phyloP scores from a whole-genome alignment of 495 filamentous ascomycete genomes.

The Parathielavia appendiculata region DNA sequence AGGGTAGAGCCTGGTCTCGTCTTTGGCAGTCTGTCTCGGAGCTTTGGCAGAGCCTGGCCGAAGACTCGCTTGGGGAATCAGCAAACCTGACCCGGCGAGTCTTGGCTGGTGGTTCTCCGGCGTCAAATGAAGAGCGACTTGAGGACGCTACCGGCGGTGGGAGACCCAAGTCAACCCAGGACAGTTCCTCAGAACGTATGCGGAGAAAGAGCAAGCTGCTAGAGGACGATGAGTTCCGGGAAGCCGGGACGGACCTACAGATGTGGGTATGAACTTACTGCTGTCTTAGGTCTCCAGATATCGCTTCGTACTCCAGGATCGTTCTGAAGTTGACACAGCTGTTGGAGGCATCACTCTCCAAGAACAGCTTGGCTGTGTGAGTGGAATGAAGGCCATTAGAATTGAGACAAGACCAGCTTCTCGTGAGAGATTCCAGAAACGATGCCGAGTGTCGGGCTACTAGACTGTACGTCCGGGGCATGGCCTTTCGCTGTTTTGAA shows the following conservation, averaged over 20 bases:
- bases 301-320: not conserved
- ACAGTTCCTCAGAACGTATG: not conserved
- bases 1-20: not conserved
- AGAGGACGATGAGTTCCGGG: not conserved
- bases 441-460: slow-evolving; percentile 2
- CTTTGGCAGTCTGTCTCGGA: not conserved
- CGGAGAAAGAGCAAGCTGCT: not conserved
- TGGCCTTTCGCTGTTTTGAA: not conserved
- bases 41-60: not conserved
- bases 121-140: not conserved
- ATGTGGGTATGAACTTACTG: not conserved
- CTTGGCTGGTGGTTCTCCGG: not conserved
- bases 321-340: slow-evolving; percentile 1
- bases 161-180: slow-evolving; percentile 5
- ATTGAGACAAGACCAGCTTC: not conserved
- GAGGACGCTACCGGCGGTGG: not conserved
- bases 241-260: no score
- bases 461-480: not conserved
- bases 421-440: not conserved
- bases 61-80: not conserved
- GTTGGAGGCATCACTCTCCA: not conserved
- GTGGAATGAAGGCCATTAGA: not conserved
- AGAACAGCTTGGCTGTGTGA: slow-evolving; percentile 1
- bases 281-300: not conserved
- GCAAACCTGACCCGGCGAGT: not conserved